Base-by-base conservation (phyloP, 2,329 filamentous ascomycete species). In the Colletotrichum acutatum region DNA sequence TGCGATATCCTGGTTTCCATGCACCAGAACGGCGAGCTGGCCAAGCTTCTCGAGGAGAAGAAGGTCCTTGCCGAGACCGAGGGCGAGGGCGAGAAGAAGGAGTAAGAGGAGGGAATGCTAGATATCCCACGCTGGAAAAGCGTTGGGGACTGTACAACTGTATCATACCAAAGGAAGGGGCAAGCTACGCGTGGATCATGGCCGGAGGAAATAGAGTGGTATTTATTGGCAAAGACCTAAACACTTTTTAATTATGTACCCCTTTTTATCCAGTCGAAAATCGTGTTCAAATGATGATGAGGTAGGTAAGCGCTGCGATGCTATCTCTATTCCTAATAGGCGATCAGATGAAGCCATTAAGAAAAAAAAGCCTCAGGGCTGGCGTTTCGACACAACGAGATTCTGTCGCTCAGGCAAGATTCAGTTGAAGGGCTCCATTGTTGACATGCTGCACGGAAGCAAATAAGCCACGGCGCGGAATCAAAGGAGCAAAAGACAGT, bases 1-100 rank as follows among this genome's bases (percentile, higher is more conserved):
- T 98, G 95, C 82, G 97, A 99, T 83, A 99, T 99, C 76, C 84
- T 99, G 78, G 93, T 98, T 82, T 93, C 93, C 2, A 98, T 99
- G 97, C 96, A 98, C 86, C 94, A 98, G 85, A 97, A 94, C 80
- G 97, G 97, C 32, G 95, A 97, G 77, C 85, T 99, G 79, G 94
- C 95, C 9, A 97, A 97, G 88, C 84, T 98, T 82, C 87, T 99
- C 62, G 94, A 97, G 81, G 94, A 97, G 84, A 98, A 98, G 88
- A 91, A 91, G 74, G 94, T 98, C n/a, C 84, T 99, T 68, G 82
- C 84, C 2, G 88, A 91, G 73, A 90, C 76, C 5, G 82, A 92
- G 63, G 79, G 70, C 28, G 81, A 77, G 62, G 79, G 70, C 28
- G 81, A 77, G 74, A 79, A 84, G 78, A 81, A 83, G 76, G 79